Evolutionary conservation across 2,329 filamentous ascomycete species (phyloP).

Genomic region (Pseudocercospora eumusae): DNA sequence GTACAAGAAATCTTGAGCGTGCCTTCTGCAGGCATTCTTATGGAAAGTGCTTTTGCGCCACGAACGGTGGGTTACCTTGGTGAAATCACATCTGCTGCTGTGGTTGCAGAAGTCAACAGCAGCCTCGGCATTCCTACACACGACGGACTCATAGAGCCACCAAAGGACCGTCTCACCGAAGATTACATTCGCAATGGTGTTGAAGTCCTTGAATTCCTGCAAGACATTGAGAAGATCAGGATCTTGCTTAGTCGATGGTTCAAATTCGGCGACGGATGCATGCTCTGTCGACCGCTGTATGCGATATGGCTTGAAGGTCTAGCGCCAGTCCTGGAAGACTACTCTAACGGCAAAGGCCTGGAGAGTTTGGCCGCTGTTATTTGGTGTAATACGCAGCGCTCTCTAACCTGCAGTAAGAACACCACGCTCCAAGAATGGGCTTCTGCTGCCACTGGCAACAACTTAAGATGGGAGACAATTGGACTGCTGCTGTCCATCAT

Average conservation of each 20-base stretch:
- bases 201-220: constrained; percentile 22
- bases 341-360: constrained; percentile 24
- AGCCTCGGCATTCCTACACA: constrained; percentile 26
- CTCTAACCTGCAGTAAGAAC: constrained; percentile 35
- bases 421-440: constrained; percentile 42
- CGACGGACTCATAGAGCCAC: constrained; percentile 12
- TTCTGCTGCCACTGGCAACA: constrained; percentile 39
- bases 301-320: constrained; percentile 28
- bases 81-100: constrained; percentile 25
- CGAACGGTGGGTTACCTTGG: constrained; percentile 27
- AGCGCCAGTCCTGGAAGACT: constrained; percentile 18
- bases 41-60: constrained; percentile 17
- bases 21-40: constrained; percentile 26
- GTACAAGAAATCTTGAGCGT: constrained; percentile 23
- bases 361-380: constrained; percentile 40
- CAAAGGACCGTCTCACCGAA: constrained; percentile 19
- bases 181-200: constrained; percentile 19
- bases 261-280: constrained; percentile 12
- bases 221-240: constrained; percentile 14
- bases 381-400: constrained; percentile 43
- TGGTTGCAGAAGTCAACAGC: constrained; percentile 29
- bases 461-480: constrained; percentile 46
- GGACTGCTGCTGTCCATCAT: constrained; percentile 41
- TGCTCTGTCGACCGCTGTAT: constrained; percentile 28
- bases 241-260: constrained; percentile 22